Evolutionary conservation across 2,329 filamentous ascomycete species (phyloP), one percentile per base, ranked within the genome.

Genomic region (Arachnopeziza araneosa): DNA sequence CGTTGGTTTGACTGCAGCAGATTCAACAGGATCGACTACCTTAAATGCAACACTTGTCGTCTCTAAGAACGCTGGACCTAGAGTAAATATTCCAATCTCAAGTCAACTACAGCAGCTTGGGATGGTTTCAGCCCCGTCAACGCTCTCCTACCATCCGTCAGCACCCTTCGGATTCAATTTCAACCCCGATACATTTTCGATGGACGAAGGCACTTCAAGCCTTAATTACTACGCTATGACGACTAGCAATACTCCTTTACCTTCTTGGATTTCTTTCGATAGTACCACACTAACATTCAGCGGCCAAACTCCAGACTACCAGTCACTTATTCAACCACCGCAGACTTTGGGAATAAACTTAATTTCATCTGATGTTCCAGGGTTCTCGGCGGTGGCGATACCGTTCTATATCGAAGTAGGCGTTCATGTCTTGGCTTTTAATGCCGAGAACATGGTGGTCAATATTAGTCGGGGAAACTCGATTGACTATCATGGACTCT

Each of bases 251-350:
- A 90, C 89, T n/a, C 91, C 92, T 44, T 76, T 96, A 44, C 92
- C 92, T 22, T 87, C 91, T 0, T 96, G 92, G 92, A 77, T 96
- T 52, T 76, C 77, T n/a, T 96, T 96, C 69, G 83, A 95, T 66
- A 71, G 81, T 0, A 71, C 71, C 1, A 78, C 74, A 0, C 75
- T 96, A 49, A 80, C 79, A 0, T 96, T 96, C 67, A 83, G 82
- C 0, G 92, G 92, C 24, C 83, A 75, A 36, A 88, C 88, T 1
- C 91, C 91, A 0, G 76, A 85, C 0, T 78, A 85, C 53, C 81
- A 83, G 60, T 84, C 83, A 26, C 77, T 88, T 10, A 75, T 85
- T 44, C 82, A 87, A 32, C 85, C 85, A 8, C 87, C 91, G 2
- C 88, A 96, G 69, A 81, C 77, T 0, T 95, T 92, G 68, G 80